Conservation (phyloP, 805 yeast species). For the Candida glaebosa region DNA sequence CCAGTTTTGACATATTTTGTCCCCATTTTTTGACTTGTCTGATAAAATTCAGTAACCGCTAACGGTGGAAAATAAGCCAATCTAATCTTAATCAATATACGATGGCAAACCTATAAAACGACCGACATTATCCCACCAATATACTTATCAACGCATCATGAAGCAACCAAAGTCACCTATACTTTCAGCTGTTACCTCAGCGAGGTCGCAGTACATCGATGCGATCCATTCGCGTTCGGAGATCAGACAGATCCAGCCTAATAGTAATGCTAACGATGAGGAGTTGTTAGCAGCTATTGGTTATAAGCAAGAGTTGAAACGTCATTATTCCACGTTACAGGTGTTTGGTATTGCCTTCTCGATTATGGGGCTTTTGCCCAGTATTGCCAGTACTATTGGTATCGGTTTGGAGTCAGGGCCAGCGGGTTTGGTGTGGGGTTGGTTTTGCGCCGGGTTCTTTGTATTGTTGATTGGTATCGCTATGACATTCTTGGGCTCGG, state of each 20-base stretch:
- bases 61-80: no score
- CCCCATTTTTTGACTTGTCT: no score
- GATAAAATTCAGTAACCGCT: no score
- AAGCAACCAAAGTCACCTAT: not conserved
- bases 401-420: constrained; percentile 62
- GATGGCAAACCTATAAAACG: no score
- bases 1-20: no score
- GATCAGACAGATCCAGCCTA: constrained; percentile 16
- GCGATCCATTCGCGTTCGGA: constrained; percentile 14
- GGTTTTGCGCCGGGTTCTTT: constrained; percentile 57
- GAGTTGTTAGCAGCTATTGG: constrained; percentile 52
- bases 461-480: constrained; percentile 56
- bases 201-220: not conserved
- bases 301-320: constrained; percentile 62
- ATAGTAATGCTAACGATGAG: constrained; percentile 14
- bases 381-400: constrained; percentile 53
- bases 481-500: constrained; percentile 63
- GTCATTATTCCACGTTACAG: constrained; percentile 59
- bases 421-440: constrained; percentile 67
- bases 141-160: not conserved
- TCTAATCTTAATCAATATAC: no score
- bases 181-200: not conserved
- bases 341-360: constrained; percentile 70
- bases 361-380: constrained; percentile 68
- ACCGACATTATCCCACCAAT: no score